Base-by-base conservation (phyloP, 2,329 filamentous ascomycete genomes). In the Talaromyces sp. region DNA sequence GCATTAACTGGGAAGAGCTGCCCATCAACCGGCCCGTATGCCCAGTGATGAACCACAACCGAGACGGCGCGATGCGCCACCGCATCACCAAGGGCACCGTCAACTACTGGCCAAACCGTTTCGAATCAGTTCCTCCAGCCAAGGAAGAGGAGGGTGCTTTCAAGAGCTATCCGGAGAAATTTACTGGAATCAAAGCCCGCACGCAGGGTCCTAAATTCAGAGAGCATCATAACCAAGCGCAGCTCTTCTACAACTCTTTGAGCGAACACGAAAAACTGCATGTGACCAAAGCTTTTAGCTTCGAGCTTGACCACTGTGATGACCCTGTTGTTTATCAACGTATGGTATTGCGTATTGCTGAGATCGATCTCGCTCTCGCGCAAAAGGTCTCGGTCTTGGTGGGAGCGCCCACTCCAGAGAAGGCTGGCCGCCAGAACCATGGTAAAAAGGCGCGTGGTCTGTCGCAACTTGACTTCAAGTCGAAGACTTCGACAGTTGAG, bases 221-320 rank as follows among this genome's bases (percentile, higher is more conserved):
- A 65, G 90, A 95, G 64, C 89, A 93, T 71, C 85, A 85, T 75
- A 87, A 84, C 56, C 91, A 95, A 72, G 90, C 91, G 0, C 89
- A 93, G 71, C 79, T 93, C 1, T 95, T 95, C 78, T 93, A 87
- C 78, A 93, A 93, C 78, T 92, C 88, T 17, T 75, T 93, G 66
- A 84, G 85, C 0, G 76, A 81, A 0, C 78, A 85, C 3, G 91
- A 93, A 74, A 86, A 89, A 75, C 69, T 70, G 13, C 88, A 91
- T 70, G 74, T 89, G 17, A 77, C 79, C 30, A 78, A 77, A 39
- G 85, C 88, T 0, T 80, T 91, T 11, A 79, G 80, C 3, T 92
- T 91, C 69, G 89, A 91, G 75, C 79, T 95, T 1, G 89, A 92
- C 69, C 90, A 93, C 73, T 95, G 91, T 71, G 89, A 93, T 25